phyloP scores from a whole-genome alignment of 208 protist species.

The Trypanosoma cruzi region DNA sequence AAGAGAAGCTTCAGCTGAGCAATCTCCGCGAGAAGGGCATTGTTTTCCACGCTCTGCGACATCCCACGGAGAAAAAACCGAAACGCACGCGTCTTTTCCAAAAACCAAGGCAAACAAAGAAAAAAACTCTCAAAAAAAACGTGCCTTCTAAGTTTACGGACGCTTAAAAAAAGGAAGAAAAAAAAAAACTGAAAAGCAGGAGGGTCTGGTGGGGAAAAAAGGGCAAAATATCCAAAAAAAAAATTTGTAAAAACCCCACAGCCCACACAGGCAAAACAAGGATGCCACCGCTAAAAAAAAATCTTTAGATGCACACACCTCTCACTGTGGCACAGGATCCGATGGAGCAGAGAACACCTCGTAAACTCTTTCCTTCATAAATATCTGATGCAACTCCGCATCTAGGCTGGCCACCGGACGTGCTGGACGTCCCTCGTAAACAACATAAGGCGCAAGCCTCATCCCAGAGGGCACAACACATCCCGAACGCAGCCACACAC shows the following conservation, averaged over 20 bases:
- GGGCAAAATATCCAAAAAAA: constrained; percentile 5
- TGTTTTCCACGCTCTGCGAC: constrained; percentile 25
- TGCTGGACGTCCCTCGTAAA: constrained; percentile 59
- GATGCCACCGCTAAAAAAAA: background rate
- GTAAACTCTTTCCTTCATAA: constrained; percentile 49
- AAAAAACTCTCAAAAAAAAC: too few relatives aligned
- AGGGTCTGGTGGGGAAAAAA: background rate
- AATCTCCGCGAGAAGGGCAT: constrained; percentile 67
- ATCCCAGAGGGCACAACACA: constrained; percentile 55
- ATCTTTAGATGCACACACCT: background rate
- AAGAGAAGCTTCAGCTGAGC: constrained; percentile 54
- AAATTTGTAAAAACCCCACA: background rate
- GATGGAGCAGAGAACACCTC: constrained; percentile 12
- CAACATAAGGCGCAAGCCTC: constrained; percentile 54
- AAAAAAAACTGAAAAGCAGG: constrained; percentile 3
- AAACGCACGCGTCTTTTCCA: constrained; percentile 15
- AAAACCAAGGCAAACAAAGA: too few relatives aligned
- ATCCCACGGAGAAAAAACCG: constrained; percentile 14
- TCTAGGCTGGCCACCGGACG: constrained; percentile 38
- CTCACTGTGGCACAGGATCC: background rate
- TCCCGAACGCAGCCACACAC: constrained; percentile 55
- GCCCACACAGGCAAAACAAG: background rate
- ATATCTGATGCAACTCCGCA: constrained; percentile 37
- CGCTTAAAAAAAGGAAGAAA: constrained; percentile 8
- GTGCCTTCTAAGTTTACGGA: too few relatives aligned